Evolutionary conservation across 768 basidiomycete species (phyloP).

Genomic region (Nevesoporus exiguus): DNA sequence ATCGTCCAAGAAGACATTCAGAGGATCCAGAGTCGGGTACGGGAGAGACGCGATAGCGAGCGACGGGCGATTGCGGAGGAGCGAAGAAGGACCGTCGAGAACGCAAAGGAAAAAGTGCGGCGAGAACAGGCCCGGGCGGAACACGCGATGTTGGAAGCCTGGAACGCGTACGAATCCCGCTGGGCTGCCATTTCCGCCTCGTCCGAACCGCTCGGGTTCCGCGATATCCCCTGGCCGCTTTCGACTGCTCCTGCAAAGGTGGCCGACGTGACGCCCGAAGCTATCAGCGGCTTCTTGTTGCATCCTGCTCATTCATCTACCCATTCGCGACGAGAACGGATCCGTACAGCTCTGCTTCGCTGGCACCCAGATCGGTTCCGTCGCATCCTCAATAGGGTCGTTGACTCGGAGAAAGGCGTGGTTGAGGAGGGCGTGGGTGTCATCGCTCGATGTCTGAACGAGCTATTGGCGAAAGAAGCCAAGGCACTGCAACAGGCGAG

Average conservation of each 20-base stretch:
- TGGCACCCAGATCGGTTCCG: constrained; percentile 84
- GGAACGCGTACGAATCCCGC: constrained; percentile 60
- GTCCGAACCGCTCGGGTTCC: constrained; percentile 52
- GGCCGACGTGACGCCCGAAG: constrained; percentile 51
- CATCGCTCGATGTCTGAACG: constrained; percentile 66
- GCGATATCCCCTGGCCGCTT: constrained; percentile 71
- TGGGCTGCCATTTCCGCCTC: constrained; percentile 54
- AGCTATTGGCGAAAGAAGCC: constrained; percentile 47
- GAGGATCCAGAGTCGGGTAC: constrained; percentile 51
- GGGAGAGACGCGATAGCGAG: constrained; percentile 49
- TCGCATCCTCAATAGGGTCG: constrained; percentile 50
- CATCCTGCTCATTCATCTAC: constrained; percentile 60
- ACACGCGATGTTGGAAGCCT: constrained; percentile 50
- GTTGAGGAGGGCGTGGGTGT: constrained; percentile 65
- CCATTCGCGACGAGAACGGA: constrained; percentile 59
- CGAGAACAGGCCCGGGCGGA: constrained; percentile 41
- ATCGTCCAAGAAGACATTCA: constrained; percentile 53
- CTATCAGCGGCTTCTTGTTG: constrained; percentile 58
- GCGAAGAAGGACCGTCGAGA: constrained; percentile 35
- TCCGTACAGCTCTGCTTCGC: constrained; percentile 61
- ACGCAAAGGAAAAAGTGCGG: constrained; percentile 41
- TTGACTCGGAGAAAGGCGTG: constrained; percentile 44
- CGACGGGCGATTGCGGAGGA: constrained; percentile 47
- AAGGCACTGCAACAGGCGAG: constrained; percentile 21
- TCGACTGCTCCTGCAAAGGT: constrained; percentile 38